These are phyloP conservation scores for Acer campestre DNA, from an alignment of 345 rosid genomes.

Conservation along the genomic window DNA sequence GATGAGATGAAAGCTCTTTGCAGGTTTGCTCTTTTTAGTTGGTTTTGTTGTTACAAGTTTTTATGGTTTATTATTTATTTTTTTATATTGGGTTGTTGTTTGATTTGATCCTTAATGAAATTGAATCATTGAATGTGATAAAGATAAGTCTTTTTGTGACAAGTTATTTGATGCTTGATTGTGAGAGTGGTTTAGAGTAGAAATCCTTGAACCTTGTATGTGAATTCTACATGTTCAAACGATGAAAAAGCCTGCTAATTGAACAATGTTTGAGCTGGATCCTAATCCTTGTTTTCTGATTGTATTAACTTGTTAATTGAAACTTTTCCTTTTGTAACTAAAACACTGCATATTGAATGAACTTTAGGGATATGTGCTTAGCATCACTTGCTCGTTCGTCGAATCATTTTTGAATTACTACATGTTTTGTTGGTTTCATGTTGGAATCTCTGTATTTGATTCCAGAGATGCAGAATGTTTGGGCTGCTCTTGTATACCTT, in stretches of 20 bases:
- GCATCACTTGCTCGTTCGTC: too few relatives aligned
- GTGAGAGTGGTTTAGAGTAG: not conserved
- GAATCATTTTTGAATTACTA: not conserved
- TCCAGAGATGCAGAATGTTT: not conserved
- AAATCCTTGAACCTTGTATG: not conserved
- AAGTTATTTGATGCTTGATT: not conserved
- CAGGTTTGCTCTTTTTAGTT: slow-evolving; percentile 42
- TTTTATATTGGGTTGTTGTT: not conserved
- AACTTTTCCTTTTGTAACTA: not conserved
- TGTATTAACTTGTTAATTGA: not conserved
- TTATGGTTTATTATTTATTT: not conserved
- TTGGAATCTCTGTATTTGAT: not conserved
- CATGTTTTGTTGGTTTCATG: not conserved
- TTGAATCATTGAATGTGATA: not conserved
- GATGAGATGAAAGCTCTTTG: slow-evolving; percentile 85
- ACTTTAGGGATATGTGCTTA: not conserved
- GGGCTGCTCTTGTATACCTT: not conserved
- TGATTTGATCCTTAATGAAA: not conserved
- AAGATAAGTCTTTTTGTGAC: not conserved
- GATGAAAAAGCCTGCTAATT: not conserved
- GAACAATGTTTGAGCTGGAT: not conserved
- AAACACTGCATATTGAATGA: not conserved
- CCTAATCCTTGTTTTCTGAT: not conserved
- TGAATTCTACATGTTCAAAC: not conserved
- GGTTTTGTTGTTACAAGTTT: not conserved